A percentile compares a stretch with the other conserved stretches of the same genome.
Conservation (phyloP, 2,329 filamentous ascomycete genomes). For the Cordyceps cicadae region DNA sequence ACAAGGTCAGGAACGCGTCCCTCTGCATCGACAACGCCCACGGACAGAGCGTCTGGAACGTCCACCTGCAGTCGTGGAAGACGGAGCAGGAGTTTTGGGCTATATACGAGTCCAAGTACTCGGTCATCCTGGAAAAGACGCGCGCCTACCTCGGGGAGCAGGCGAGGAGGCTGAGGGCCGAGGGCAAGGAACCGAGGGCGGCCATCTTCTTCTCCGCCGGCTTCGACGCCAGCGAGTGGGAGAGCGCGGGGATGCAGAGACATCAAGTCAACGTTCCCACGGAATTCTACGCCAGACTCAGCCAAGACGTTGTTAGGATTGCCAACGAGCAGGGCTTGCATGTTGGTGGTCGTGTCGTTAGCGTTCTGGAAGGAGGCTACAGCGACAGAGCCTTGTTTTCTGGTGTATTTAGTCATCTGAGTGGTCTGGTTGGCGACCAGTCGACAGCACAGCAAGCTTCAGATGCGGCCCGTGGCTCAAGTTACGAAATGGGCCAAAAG, state of each 20-base stretch:
- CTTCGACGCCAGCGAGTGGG: constrained; percentile 95
- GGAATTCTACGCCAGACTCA: constrained; percentile 89
- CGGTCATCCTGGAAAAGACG: constrained; percentile 69
- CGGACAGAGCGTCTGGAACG: constrained; percentile 90
- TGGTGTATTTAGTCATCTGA: constrained; percentile 82
- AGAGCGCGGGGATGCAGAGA: constrained; percentile 85
- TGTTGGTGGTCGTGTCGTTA: constrained; percentile 79
- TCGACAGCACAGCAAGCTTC: constrained; percentile 26
- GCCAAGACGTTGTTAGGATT: constrained; percentile 72
- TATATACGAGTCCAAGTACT: constrained; percentile 74
- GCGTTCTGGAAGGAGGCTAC: constrained; percentile 92
- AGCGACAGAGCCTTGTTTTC: constrained; percentile 85
- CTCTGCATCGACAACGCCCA: constrained; percentile 91
- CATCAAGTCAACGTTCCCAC: constrained; percentile 95
- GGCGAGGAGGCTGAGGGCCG: constrained; percentile 52
- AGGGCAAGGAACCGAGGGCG: constrained; percentile 60
- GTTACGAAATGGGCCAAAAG: constrained; percentile 50
- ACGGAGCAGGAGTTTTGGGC: constrained; percentile 79
- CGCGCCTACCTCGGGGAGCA: constrained; percentile 68
- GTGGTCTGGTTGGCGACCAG: constrained; percentile 61
- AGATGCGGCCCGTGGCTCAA: constrained; percentile 33
- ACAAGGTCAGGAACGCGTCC: constrained; percentile 90
- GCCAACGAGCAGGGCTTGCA: constrained; percentile 70
- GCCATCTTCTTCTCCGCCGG: constrained; percentile 94
- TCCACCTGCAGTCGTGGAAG: constrained; percentile 85